phyloP scores from a whole-genome alignment of 139 green algal genomes.

The Edaphochlamys debaryana region DNA sequence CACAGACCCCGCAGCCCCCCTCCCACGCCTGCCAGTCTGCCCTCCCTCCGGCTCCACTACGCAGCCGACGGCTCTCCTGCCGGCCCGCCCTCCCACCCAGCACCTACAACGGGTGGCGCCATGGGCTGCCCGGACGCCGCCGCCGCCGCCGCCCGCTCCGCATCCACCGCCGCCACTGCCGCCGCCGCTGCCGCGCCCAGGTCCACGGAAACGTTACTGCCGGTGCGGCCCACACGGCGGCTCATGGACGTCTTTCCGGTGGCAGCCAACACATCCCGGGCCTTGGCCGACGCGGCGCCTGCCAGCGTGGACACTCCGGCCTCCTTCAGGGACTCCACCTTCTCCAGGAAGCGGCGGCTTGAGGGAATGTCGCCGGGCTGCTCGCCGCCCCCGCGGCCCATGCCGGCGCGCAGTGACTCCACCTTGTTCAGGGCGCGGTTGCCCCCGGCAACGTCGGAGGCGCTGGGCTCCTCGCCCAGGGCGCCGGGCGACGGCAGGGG shows the following conservation, averaged over 20 bases:
- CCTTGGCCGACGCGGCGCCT: not conserved
- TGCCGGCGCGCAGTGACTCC: not conserved
- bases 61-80: too few species aligned
- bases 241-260: not conserved
- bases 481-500: too few species aligned
- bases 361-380: not conserved
- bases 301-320: not conserved
- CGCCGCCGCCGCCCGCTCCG: not conserved
- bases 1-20: too few species aligned
- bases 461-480: too few species aligned
- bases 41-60: too few species aligned
- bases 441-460: not conserved
- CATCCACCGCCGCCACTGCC: not conserved
- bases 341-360: conserved; percentile 19
- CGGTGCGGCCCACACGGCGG: not conserved
- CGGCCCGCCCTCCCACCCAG: too few species aligned
- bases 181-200: not conserved
- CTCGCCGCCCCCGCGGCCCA: not conserved
- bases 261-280: not conserved
- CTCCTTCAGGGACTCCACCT: conserved; percentile 18
- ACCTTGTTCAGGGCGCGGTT: not conserved
- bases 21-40: too few species aligned
- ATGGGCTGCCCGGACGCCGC: too few species aligned
- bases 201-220: not conserved
- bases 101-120: too few species aligned